phyloP scores from a whole-genome alignment of 2,329 filamentous ascomycete species.

The Dactylella cylindrospora region DNA sequence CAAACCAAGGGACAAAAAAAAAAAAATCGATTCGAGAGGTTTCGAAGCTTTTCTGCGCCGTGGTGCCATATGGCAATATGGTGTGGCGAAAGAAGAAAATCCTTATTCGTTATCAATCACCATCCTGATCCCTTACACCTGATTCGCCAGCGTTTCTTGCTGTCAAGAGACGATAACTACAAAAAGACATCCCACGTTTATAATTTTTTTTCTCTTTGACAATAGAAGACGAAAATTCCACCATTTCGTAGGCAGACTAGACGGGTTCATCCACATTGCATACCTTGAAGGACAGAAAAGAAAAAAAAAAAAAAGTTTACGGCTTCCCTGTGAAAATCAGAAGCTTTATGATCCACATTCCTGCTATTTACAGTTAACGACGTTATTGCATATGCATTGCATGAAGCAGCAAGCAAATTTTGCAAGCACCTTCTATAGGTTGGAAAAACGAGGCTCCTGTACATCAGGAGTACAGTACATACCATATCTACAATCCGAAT shows the following conservation, averaged over 20 bases:
- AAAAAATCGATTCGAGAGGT: conserved; percentile 1
- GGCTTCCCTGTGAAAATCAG: conserved; percentile 4
- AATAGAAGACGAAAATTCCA: too few relatives aligned
- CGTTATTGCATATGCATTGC: conserved; percentile 32
- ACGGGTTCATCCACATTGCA: too few relatives aligned
- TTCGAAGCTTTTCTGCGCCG: neutral
- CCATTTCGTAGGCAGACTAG: too few relatives aligned
- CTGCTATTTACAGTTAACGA: conserved; percentile 21
- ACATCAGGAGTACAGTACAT: conserved; percentile 6
- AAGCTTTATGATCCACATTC: conserved; percentile 41
- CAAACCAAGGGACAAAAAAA: too few relatives aligned
- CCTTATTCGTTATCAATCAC: conserved; percentile 5
- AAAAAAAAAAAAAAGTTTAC: neutral
- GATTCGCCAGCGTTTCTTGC: too few relatives aligned
- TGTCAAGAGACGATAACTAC: too few relatives aligned
- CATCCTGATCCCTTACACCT: conserved; percentile 4
- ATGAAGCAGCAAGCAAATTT: conserved; percentile 18
- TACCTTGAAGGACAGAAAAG: conserved; percentile 1
- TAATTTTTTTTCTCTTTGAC: too few relatives aligned
- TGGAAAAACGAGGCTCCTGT: neutral
- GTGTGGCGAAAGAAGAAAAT: conserved; percentile 1
- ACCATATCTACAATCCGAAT: neutral
- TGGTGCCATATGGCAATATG: too few relatives aligned
- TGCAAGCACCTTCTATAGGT: conserved; percentile 4
- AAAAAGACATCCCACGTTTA: too few relatives aligned